These are phyloP conservation scores for Imleria badia DNA, from an alignment of 768 basidiomycete species.

Conservation along the genomic window DNA sequence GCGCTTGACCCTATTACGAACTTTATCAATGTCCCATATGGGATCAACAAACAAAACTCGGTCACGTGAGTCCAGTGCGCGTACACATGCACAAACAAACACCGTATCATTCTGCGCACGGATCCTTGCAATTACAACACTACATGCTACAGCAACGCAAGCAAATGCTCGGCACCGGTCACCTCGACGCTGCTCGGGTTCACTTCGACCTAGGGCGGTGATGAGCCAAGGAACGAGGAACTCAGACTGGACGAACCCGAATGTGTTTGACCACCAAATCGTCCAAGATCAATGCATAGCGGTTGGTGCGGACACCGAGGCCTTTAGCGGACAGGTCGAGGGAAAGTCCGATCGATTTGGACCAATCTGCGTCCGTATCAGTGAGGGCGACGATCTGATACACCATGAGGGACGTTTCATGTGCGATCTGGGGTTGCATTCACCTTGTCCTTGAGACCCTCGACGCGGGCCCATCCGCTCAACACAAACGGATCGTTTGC, in stretches of 20 bases:
- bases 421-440: slow-evolving; percentile 28
- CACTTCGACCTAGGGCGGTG: slow-evolving; percentile 10
- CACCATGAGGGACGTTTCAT: neutral
- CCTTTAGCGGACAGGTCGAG: slow-evolving; percentile 49
- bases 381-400: slow-evolving; percentile 57
- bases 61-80: slow-evolving; percentile 32
- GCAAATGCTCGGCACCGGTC: slow-evolving; percentile 15
- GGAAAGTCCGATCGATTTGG: slow-evolving; percentile 51
- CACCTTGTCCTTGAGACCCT: slow-evolving; percentile 68
- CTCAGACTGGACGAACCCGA: slow-evolving; percentile 39
- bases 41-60: slow-evolving; percentile 38
- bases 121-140: neutral
- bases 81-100: slow-evolving; percentile 32
- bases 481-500: slow-evolving; percentile 62
- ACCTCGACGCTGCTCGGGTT: slow-evolving; percentile 1
- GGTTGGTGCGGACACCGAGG: slow-evolving; percentile 56
- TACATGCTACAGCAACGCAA: slow-evolving; percentile 12
- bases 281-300: slow-evolving; percentile 67
- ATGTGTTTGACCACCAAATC: slow-evolving; percentile 69
- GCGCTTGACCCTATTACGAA: slow-evolving; percentile 34
- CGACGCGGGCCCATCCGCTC: slow-evolving; percentile 59
- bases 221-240: neutral
- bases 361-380: slow-evolving; percentile 58
- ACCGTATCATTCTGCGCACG: slow-evolving; percentile 16
- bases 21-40: slow-evolving; percentile 31